Evolutionary conservation across 176 grass and related monocot genomes (phyloP), one percentile per base, ranked within the genome.

Genomic region (Aegilops longissima): DNA sequence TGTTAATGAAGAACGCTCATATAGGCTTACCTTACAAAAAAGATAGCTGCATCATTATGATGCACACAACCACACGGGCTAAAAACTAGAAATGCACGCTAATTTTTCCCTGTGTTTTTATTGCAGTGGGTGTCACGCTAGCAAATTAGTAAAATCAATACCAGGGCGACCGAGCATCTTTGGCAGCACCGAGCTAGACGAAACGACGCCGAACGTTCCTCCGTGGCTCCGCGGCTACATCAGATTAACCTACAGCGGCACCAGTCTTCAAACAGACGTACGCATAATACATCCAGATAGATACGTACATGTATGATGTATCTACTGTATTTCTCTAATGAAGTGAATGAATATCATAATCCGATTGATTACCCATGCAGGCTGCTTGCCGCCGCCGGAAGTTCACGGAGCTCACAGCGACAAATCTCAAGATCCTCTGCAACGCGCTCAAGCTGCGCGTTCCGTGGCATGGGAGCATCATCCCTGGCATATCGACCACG

Each of bases 381-480:
- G 56, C 51, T 10, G 24, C 77, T n/a, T 11, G 81, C 36, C 20
- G 36, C 12, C 85, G 8, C 9, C 74, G 82, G 0, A 93, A 70
- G 87, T 96, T 93, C 87, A 92, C 89, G 85, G 91, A 93, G 89
- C 85, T 96, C 44, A 96, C 70, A 4, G 89, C 94, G 18, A 82
- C 91, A 78, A 96, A 96, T 31, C 78, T 96, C 36, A 96, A 86
- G 92, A 31, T 70, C 12, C 52, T 96, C 25, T 88, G 94, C 79
- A 18, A 72, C 79, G 84, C 61, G 3, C 84, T 96, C 5, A 85
- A 96, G 85, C 61, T 24, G 78, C 72, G 82, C 30, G 87, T 91
- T 8, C 73, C 87, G 2, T 58, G 89, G 80, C 87, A 96, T 47
- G 65, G 82, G 64, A 82, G 36, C 6, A 64, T 90, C 36, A 61